Conservation (phyloP, 2,329 filamentous ascomycete species). For the Cladosporium velox region DNA sequence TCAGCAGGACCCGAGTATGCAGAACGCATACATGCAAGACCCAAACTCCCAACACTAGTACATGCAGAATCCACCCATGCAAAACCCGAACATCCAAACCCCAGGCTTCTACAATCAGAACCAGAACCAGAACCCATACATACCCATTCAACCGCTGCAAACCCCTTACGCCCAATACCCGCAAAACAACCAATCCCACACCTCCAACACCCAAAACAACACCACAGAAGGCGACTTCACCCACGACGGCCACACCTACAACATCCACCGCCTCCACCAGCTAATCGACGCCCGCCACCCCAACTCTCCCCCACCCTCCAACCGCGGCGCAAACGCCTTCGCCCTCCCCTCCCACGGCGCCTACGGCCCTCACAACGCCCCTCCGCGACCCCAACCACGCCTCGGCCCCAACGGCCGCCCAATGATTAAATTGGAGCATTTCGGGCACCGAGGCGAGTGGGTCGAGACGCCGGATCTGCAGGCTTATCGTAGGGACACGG, state of each 20-base stretch:
- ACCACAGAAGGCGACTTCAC: background rate
- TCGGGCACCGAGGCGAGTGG: background rate
- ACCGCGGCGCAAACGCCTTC: background rate
- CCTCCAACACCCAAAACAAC: background rate
- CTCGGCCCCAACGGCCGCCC: background rate
- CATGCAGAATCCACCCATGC: background rate
- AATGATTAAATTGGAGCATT: background rate
- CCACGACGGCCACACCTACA: background rate
- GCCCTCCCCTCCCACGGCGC: background rate
- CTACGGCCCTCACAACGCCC: background rate
- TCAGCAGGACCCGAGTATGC: background rate
- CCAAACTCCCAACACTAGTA: background rate
- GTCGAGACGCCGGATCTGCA: background rate
- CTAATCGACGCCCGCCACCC: background rate
- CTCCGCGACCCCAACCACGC: too few species aligned
- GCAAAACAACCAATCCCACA: background rate
- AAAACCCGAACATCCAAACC: background rate
- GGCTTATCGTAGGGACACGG: background rate
- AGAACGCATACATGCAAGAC: background rate
- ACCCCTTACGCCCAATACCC: background rate
- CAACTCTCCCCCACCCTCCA: background rate
- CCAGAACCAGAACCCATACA: background rate
- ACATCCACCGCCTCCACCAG: background rate
- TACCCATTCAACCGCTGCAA: too few species aligned
- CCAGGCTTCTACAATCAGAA: too few species aligned